These are phyloP conservation scores for Hemileia vastatrix DNA, from an alignment of 1,284 basidiomycete species.

Conservation along the genomic window DNA sequence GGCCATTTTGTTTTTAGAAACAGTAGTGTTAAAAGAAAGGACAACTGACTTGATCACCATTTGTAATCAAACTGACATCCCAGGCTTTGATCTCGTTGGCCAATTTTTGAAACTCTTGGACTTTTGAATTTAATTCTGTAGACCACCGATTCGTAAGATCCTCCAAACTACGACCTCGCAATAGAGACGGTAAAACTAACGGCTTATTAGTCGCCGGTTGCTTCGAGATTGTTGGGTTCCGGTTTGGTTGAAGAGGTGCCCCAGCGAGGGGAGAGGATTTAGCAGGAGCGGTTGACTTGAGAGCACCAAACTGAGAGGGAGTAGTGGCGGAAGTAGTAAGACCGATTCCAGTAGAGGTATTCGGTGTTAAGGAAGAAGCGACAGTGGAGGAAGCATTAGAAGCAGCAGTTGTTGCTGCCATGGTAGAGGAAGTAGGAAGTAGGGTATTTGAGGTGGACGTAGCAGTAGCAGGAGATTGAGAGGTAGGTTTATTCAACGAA, in stretches of 20 bases:
- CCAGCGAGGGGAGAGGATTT: conserved; percentile 19
- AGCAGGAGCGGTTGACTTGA: conserved; percentile 12
- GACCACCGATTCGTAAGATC: conserved; percentile 93
- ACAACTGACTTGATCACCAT: conserved; percentile 76
- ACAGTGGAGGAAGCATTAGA: background rate
- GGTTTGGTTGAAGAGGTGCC: no score
- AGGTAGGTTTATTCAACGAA: no score
- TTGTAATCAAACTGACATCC: conserved; percentile 86
- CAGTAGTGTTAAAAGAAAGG: no score
- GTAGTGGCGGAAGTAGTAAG: background rate
- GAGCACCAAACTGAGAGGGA: background rate
- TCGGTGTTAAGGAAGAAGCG: background rate
- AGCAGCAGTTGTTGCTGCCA: no score
- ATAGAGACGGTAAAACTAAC: conserved; percentile 56
- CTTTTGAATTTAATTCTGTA: conserved; percentile 70
- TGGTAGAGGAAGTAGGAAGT: background rate
- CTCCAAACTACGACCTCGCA: conserved; percentile 89
- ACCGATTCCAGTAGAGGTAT: background rate
- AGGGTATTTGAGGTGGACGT: background rate
- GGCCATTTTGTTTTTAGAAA: background rate
- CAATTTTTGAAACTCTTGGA: conserved; percentile 77
- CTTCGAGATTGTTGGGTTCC: background rate
- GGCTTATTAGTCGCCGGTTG: conserved; percentile 7
- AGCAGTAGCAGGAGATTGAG: background rate
- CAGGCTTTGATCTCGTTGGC: conserved; percentile 86